Evolutionary conservation across 371 early-diverging fungal species (phyloP).

Genomic region (Apophysomyces ossiformis): DNA sequence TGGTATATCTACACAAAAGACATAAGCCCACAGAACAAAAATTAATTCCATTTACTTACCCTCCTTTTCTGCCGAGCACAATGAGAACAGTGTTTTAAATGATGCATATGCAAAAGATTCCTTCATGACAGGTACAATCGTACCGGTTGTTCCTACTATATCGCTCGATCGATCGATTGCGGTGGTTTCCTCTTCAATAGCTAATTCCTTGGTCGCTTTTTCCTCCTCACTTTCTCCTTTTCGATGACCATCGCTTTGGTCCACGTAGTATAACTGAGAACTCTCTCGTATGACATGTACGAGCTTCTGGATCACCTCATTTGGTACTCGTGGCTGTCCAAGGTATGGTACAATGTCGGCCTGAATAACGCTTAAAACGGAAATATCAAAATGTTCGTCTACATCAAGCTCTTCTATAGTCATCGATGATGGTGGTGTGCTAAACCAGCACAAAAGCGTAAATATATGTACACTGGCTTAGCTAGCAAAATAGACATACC

Average conservation of each 20-base stretch:
- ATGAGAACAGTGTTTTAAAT: conserved; percentile 63
- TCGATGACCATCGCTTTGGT: conserved; percentile 30
- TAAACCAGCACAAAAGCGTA: conserved; percentile 14
- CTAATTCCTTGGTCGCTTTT: conserved; percentile 19
- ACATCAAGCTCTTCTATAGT: conserved; percentile 71
- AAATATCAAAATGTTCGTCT: conserved; percentile 83
- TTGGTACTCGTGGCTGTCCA: conserved; percentile 70
- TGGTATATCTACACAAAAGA: conserved; percentile 29
- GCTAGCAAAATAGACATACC: conserved; percentile 47
- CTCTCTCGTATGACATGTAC: conserved; percentile 63
- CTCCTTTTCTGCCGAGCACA: conserved; percentile 63
- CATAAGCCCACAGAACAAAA: conserved; percentile 17
- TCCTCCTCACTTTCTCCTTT: conserved; percentile 17
- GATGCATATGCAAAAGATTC: conserved; percentile 78
- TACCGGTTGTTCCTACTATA: conserved; percentile 54
- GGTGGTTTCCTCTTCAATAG: conserved; percentile 15
- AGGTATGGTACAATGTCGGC: conserved; percentile 71
- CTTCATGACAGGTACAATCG: conserved; percentile 68
- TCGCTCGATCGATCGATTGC: conserved; percentile 38
- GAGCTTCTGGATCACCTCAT: conserved; percentile 57
- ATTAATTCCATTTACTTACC: conserved; percentile 38
- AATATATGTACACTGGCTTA: neutral
- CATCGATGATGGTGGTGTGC: conserved; percentile 63
- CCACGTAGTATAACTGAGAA: conserved; percentile 55
- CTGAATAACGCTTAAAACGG: conserved; percentile 67